Percentiles rank a stretch among this genome's conserved stretches.
phyloP scores from a whole-genome alignment of 306 rosid genomes.

The Ceratonia siliqua region DNA sequence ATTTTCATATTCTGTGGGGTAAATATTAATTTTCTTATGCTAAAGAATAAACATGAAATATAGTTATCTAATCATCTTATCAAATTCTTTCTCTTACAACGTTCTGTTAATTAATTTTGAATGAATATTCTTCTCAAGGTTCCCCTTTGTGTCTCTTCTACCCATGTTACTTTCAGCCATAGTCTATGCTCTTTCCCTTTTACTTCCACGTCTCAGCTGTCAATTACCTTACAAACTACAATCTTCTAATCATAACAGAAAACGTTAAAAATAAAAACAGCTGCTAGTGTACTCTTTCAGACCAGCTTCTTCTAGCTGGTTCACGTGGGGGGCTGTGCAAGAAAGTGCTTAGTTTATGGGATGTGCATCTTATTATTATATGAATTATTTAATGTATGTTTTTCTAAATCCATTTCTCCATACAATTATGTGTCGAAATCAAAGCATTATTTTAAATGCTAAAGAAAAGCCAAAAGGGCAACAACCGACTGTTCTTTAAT shows the following conservation, averaged over 20 bases:
- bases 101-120: not conserved
- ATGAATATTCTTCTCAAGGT: not conserved
- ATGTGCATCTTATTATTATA: constrained; percentile 1
- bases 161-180: constrained; percentile 32
- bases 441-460: constrained; percentile 35
- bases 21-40: no score
- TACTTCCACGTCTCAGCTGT: constrained; percentile 22
- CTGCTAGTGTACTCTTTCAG: not conserved
- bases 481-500: constrained; percentile 5
- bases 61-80: no score
- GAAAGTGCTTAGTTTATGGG: constrained; percentile 38
- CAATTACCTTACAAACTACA: not conserved
- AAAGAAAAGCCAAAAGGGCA: constrained; percentile 8
- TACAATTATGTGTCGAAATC: constrained; percentile 47
- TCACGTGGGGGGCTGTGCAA: constrained; percentile 48
- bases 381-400: not conserved
- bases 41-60: not conserved
- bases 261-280: not conserved
- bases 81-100: not conserved
- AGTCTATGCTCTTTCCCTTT: constrained; percentile 18
- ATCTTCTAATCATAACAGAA: constrained; percentile 15
- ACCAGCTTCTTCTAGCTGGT: constrained; percentile 34
- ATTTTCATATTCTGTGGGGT: no score
- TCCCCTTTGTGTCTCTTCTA: not conserved
- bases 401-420: constrained; percentile 19